Evolutionary conservation across 192 early-diverging fungal species (phyloP).

Genomic region (Coemansia sp.): DNA sequence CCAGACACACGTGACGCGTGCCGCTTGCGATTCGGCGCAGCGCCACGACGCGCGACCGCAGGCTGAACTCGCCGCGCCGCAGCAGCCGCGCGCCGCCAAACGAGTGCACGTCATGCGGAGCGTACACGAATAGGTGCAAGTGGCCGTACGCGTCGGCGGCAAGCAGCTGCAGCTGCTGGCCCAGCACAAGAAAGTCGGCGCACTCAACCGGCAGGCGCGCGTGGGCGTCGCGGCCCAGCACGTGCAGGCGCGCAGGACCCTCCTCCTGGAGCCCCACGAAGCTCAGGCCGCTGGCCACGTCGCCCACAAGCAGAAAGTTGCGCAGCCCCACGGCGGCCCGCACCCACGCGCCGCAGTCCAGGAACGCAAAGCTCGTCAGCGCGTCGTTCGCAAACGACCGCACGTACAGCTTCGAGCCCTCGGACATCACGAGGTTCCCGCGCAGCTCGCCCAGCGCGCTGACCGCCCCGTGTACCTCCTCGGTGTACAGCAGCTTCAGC

Average conservation of each 20-base stretch:
- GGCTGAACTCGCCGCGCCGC: conserved; percentile 84
- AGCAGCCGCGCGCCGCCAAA: conserved; percentile 85
- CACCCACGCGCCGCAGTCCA: conserved; percentile 92
- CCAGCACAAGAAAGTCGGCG: conserved; percentile 77
- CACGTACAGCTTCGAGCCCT: conserved; percentile 87
- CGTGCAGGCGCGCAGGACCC: conserved; percentile 82
- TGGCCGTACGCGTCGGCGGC: conserved; percentile 72
- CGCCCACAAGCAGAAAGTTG: conserved; percentile 84
- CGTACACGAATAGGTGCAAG: conserved; percentile 79
- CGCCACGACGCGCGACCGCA: conserved; percentile 71
- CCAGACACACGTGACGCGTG: conserved; percentile 53
- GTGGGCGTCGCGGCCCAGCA: conserved; percentile 88
- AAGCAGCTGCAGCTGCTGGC: conserved; percentile 71
- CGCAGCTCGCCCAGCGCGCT: conserved; percentile 81
- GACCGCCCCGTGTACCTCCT: conserved; percentile 86
- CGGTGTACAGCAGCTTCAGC: conserved; percentile 77
- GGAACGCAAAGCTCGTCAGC: conserved; percentile 88
- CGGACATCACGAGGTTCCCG: conserved; percentile 82
- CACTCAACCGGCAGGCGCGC: conserved; percentile 66
- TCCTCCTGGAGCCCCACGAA: conserved; percentile 92
- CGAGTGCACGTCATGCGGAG: conserved; percentile 87
- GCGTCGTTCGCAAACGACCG: conserved; percentile 77
- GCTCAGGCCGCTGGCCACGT: conserved; percentile 83
- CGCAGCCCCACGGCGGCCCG: conserved; percentile 78
- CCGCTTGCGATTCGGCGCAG: conserved; percentile 59